Evolutionary conservation across 495 filamentous ascomycete species (phyloP).

Genomic region (Rhypophila decipiens): DNA sequence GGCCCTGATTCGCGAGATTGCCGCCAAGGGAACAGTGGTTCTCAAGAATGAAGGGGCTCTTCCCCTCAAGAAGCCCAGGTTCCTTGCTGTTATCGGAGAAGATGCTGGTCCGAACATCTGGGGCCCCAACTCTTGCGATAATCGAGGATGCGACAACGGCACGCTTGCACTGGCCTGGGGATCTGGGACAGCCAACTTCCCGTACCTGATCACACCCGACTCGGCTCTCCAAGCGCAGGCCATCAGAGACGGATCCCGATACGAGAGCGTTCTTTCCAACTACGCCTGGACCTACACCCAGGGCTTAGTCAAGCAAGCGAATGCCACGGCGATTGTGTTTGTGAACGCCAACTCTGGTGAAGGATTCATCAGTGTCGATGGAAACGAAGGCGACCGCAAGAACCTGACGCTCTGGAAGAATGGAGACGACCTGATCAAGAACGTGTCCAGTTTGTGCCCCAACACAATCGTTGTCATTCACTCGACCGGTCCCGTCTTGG

Average conservation of each 20-base stretch:
- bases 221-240: constrained; percentile 76
- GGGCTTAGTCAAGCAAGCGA: constrained; percentile 57
- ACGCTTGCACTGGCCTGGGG: constrained; percentile 96
- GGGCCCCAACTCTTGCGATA: constrained; percentile 80
- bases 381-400: constrained; percentile 83
- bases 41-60: constrained; percentile 79
- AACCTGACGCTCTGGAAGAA: constrained; percentile 87
- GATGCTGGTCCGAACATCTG: constrained; percentile 69
- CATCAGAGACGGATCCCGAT: constrained; percentile 49
- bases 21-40: constrained; percentile 72
- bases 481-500: constrained; percentile 70
- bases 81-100: constrained; percentile 76
- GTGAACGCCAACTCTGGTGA: constrained; percentile 85
- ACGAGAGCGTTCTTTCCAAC: constrained; percentile 74
- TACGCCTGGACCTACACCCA: constrained; percentile 52
- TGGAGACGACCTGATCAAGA: constrained; percentile 71
- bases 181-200: constrained; percentile 81
- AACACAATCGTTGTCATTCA: constrained; percentile 95
- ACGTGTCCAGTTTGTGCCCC: constrained; percentile 68
- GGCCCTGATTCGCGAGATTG: constrained; percentile 64
- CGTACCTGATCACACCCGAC: constrained; percentile 84
- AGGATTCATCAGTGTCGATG: constrained; percentile 76
- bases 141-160: constrained; percentile 79
- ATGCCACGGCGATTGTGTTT: constrained; percentile 73
- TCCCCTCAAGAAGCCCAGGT: constrained; percentile 68